Base-by-base conservation (phyloP, 1,284 basidiomycete genomes). In the Xerocomus nothofagi region DNA sequence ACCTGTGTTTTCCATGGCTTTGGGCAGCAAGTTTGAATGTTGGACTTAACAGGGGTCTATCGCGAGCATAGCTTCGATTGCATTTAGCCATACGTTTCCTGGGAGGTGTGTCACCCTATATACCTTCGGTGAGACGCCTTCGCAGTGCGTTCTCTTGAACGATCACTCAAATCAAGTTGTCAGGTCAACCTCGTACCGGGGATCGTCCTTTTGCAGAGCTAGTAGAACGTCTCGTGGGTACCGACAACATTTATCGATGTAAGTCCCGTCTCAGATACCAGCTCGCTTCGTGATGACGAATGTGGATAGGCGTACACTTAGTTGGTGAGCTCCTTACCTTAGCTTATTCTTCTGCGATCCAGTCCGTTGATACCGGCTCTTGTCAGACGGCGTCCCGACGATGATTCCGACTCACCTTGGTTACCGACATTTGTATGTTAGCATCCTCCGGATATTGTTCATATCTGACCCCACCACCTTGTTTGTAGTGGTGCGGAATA, bases 181-280 rank as follows among this genome's bases (percentile, higher is more conserved):
- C 38, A 75, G 76, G 76, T 20, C 76, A 77, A 59, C 76, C 77
- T 21, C 67, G 77, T 18, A 70, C 69, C 6, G 77, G 76, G 9
- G 68, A 78, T 49, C 53, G 57, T 1, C 55, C 60, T 1, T 78
- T 73, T 52, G 71, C 72, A 5, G 56, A 65, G 2, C 60, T 72
- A 11, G 73, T 74, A 4, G 75, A 77, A 44, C 51, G 56, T 6
- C 41, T 54, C n/a, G 55, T 78, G 15, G 74, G 71, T 6, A 54
- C 57, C 10, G 39, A 54, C 7, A 71, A 71, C 47, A 68, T 72
- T 45, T 73, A 68, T 56, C 67, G 76, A 59, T 68, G 72, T 76
- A 51, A 39, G 66, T 41, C 15, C 27, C 14, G 4, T 3, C n/a
- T 47, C 17, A 15, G 33, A 47, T 34, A 6, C 31, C 21, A 11